Conservation (phyloP, 192 early-diverging fungal species). For the Umbelopsis vinacea region DNA sequence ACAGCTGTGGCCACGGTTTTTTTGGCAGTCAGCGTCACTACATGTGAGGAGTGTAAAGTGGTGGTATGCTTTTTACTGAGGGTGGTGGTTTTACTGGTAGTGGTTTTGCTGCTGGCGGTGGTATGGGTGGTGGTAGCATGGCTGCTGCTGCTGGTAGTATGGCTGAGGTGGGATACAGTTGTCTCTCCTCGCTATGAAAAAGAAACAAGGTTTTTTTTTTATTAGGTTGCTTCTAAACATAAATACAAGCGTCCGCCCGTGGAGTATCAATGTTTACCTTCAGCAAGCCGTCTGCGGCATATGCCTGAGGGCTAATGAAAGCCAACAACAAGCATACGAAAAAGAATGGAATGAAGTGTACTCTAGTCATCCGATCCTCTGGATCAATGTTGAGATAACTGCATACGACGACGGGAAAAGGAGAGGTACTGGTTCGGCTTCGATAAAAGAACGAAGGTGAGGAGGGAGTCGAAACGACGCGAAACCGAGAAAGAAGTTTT, state of each 20-base stretch:
- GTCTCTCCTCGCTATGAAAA: not conserved
- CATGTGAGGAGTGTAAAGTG: not conserved
- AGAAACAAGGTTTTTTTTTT: too few relatives aligned
- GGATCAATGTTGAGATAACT: constrained; percentile 16
- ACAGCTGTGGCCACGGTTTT: not conserved
- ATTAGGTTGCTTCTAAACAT: too few relatives aligned
- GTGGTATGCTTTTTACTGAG: not conserved
- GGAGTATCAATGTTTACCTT: constrained; percentile 15
- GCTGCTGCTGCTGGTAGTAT: too few relatives aligned
- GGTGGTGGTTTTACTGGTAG: not conserved
- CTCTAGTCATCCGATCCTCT: constrained; percentile 22
- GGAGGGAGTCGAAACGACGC: not conserved
- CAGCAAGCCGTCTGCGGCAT: not conserved
- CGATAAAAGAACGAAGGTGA: constrained; percentile 2
- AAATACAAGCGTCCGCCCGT: not conserved
- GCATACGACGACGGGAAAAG: constrained; percentile 13
- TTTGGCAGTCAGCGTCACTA: not conserved
- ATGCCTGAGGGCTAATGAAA: not conserved
- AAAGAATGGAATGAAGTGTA: constrained; percentile 20
- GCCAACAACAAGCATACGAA: constrained; percentile 3
- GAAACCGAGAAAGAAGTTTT: not conserved
- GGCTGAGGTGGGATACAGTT: not conserved
- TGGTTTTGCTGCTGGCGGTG: too few relatives aligned
- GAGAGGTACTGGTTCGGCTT: not conserved
- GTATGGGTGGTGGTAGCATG: too few relatives aligned